phyloP scores from a whole-genome alignment of 2,329 filamentous ascomycete species.

The Diaporthe sp. region DNA sequence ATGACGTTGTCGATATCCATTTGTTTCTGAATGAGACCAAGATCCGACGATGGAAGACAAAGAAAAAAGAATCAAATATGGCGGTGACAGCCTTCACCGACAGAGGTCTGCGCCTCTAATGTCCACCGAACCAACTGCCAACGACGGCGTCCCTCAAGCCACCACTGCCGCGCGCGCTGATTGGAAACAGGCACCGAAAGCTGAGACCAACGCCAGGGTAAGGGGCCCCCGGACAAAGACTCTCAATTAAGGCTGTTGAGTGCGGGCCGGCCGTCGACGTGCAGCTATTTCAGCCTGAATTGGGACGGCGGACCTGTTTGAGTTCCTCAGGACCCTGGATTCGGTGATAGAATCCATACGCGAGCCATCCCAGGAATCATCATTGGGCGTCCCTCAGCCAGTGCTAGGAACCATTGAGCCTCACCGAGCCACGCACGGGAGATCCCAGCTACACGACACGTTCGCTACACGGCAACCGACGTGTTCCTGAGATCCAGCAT shows the following conservation, averaged over 20 bases:
- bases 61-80: constrained; percentile 10
- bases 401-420: not conserved
- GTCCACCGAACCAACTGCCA: not conserved
- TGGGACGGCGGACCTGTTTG: constrained; percentile 23
- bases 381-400: not conserved
- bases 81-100: constrained; percentile 15
- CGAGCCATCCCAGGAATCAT: not conserved
- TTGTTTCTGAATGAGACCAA: constrained; percentile 23
- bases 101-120: not conserved
- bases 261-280: constrained; percentile 25
- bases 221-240: constrained; percentile 22
- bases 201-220: constrained; percentile 25
- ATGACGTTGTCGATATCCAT: constrained; percentile 18
- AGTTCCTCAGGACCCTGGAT: constrained; percentile 8
- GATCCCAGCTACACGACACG: constrained; percentile 1
- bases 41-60: constrained; percentile 12
- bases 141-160: not conserved
- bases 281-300: constrained; percentile 30
- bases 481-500: not conserved
- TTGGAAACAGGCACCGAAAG: constrained; percentile 25
- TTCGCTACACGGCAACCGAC: not conserved
- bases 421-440: not conserved
- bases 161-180: constrained; percentile 25
- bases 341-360: not conserved
- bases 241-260: constrained; percentile 11